phyloP scores from a whole-genome alignment of 306 rosid genomes.

The Prunus fruticosa region DNA sequence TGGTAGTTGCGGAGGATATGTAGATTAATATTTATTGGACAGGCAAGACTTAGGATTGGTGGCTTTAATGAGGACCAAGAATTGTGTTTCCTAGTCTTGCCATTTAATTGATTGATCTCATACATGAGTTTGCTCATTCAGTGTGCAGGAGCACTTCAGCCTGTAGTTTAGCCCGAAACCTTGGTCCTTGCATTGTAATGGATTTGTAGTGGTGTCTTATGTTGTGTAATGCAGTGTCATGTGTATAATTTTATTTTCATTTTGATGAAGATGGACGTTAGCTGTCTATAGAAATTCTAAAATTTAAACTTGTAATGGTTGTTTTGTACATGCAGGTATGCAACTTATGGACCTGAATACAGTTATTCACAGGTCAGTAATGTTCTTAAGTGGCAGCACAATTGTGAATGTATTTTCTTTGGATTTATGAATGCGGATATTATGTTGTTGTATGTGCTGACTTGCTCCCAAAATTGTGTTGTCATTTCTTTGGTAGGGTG shows the following conservation, averaged over 20 bases:
- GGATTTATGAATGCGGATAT: conserved; percentile 14
- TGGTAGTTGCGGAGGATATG: conserved; percentile 27
- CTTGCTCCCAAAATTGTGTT: conserved; percentile 15
- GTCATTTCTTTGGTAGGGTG: conserved; percentile 40
- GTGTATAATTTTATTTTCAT: conserved; percentile 32
- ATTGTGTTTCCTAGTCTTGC: conserved; percentile 7
- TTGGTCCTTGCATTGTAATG: conserved; percentile 17
- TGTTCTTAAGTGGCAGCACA: neutral
- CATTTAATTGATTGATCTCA: conserved; percentile 19
- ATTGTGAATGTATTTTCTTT: neutral
- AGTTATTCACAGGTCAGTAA: conserved; percentile 65
- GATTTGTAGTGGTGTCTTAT: conserved; percentile 6
- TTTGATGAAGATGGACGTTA: conserved; percentile 32
- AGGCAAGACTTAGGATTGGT: conserved; percentile 31
- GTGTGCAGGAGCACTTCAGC: conserved; percentile 9
- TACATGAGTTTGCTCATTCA: conserved; percentile 7
- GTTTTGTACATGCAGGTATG: conserved; percentile 67
- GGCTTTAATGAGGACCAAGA: conserved; percentile 23
- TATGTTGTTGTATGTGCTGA: conserved; percentile 25
- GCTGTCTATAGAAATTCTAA: conserved; percentile 34
- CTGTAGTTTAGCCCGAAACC: conserved; percentile 18
- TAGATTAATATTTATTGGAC: conserved; percentile 27
- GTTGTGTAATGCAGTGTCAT: conserved; percentile 15
- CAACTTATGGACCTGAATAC: conserved; percentile 85
- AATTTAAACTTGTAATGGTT: conserved; percentile 35